phyloP scores from a whole-genome alignment of 2,329 filamentous ascomycete genomes.

The Metarhizium album region DNA sequence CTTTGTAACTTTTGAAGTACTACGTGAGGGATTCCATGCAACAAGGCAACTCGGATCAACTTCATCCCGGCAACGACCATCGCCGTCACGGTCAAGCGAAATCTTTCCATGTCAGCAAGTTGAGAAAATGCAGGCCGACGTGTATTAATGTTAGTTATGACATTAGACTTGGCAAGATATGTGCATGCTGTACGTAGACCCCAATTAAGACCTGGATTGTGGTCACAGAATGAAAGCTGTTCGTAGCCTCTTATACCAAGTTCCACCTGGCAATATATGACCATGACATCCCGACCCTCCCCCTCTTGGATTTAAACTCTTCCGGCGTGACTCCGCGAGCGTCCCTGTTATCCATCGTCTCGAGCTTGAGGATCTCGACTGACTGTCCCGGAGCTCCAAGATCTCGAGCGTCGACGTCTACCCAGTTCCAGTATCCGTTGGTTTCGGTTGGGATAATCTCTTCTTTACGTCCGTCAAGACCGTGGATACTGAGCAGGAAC shows the following conservation, averaged over 20 bases:
- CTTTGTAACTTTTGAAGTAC: too few species aligned
- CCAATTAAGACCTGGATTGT: neutral
- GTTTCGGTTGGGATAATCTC: slow-evolving; percentile 62
- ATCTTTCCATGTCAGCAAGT: slow-evolving; percentile 31
- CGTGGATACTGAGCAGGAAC: slow-evolving; percentile 58
- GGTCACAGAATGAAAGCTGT: neutral
- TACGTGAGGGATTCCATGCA: too few species aligned
- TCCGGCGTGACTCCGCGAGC: slow-evolving; percentile 37
- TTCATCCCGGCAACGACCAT: too few species aligned
- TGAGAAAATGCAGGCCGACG: neutral
- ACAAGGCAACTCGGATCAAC: too few species aligned
- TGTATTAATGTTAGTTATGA: neutral
- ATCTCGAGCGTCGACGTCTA: slow-evolving; percentile 56
- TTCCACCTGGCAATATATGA: slow-evolving; percentile 38
- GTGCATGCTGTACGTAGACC: neutral
- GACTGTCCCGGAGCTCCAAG: slow-evolving; percentile 61
- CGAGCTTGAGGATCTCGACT: slow-evolving; percentile 53
- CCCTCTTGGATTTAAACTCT: slow-evolving; percentile 33
- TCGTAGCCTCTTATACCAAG: slow-evolving; percentile 24
- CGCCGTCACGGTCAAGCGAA: too few species aligned
- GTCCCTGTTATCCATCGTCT: slow-evolving; percentile 32
- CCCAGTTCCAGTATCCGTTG: slow-evolving; percentile 74
- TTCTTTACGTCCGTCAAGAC: slow-evolving; percentile 54
- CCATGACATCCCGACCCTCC: slow-evolving; percentile 34
- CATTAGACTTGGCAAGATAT: neutral